phyloP scores from a whole-genome alignment of 139 green algal genomes.

The Nannochloris sp. region DNA sequence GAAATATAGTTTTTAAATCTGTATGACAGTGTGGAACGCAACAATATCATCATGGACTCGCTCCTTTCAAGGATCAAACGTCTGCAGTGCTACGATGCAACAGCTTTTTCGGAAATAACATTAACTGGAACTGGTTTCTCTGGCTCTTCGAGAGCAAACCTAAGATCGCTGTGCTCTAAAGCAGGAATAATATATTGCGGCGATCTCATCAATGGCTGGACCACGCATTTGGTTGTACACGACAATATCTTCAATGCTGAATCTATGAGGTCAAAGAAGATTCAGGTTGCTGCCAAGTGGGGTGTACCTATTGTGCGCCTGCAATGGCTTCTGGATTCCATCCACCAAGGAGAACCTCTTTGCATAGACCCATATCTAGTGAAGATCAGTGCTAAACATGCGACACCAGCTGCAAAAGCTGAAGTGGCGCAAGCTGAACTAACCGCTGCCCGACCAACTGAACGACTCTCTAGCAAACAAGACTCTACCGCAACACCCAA shows the following conservation, averaged over 20 bases:
- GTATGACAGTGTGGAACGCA: too few relatives aligned
- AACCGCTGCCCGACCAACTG: too few relatives aligned
- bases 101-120: background rate
- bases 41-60: background rate
- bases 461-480: too few relatives aligned
- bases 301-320: slow-evolving; percentile 14
- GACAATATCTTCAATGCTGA: background rate
- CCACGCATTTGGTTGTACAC: slow-evolving; percentile 18
- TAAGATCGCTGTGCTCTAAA: background rate
- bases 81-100: background rate
- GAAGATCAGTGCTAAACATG: too few relatives aligned
- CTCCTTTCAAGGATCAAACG: background rate
- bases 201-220: slow-evolving; percentile 1
- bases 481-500: too few relatives aligned
- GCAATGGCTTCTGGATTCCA: slow-evolving; percentile 13
- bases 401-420: too few relatives aligned
- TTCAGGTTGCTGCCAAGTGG: slow-evolving; percentile 3
- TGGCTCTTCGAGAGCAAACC: background rate
- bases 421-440: too few relatives aligned
- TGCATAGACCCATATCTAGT: background rate
- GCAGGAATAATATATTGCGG: slow-evolving; percentile 5
- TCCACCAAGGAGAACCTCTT: background rate
- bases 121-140: slow-evolving; percentile 15
- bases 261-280: background rate
- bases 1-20: too few relatives aligned